Percentiles rank a stretch among this genome's conserved stretches.
Evolutionary conservation across 2,329 filamentous ascomycete genomes (phyloP).

Genomic region (Colletotrichum lupini): DNA sequence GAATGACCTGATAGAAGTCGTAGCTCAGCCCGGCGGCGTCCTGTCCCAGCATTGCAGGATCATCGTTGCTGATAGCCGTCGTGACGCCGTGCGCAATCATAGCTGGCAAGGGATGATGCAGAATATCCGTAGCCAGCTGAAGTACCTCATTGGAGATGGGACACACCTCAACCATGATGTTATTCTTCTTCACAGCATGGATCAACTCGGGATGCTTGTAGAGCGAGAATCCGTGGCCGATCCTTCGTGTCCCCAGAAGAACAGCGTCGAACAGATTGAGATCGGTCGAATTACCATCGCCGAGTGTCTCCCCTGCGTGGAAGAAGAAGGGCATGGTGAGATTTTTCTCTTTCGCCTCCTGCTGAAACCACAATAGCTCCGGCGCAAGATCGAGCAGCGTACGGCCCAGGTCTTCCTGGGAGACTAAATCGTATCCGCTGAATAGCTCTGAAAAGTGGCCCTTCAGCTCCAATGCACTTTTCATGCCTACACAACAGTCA

Average conservation of each 20-base stretch:
- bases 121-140: constrained; percentile 51
- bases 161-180: background rate
- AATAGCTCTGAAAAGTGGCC: background rate
- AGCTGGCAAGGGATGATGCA: constrained; percentile 5
- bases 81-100: constrained; percentile 86
- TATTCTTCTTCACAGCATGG: background rate
- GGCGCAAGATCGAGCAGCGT: background rate
- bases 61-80: constrained; percentile 89
- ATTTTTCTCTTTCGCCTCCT: background rate
- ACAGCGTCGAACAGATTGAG: background rate
- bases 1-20: constrained; percentile 74
- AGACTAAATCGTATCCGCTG: background rate
- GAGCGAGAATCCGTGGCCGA: background rate
- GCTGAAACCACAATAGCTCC: background rate
- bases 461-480: background rate
- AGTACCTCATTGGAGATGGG: constrained; percentile 58
- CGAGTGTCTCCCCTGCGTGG: background rate
- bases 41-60: constrained; percentile 80
- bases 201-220: background rate
- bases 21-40: constrained; percentile 1
- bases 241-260: background rate
- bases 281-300: background rate
- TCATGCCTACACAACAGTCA: background rate
- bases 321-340: background rate
- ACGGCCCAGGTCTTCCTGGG: background rate